Evolutionary conservation across 345 rosid species (phyloP), one percentile per base, ranked within the genome.

Genomic region (Aquilaria yunnanensis): DNA sequence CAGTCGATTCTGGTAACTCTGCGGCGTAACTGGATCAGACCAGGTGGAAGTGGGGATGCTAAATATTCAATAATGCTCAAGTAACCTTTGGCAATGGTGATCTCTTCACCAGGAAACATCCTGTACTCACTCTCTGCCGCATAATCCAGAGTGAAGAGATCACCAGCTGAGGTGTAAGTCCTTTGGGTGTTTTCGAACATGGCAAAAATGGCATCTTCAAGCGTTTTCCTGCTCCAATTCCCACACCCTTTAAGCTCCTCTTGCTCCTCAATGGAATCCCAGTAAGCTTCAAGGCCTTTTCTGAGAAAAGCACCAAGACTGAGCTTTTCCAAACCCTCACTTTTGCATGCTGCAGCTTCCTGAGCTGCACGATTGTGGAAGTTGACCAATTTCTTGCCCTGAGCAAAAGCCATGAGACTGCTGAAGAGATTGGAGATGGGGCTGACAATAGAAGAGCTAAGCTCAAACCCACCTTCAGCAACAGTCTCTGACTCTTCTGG

Each of bases 21-120:
- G 14, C 77, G 74, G 63, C 81, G 87, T 61, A 90, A 67, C 62
- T 88, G 90, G 69, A 94, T 71, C 16, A 86, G 68, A 59, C 83
- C 92, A 14, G 68, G 77, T 3, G 97, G 99, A 45, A 94, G 81
- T 66, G 76, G 88, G 57, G 92, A 83, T 30, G 99, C 95, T 23
- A 94, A 70, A 12, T 80, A 77, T 66, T 81, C 75, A 23, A 90
- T 80, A 53, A 94, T 67, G 64, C 83, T 85, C 49, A 72, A 72
- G 69, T 90, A 94, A 16, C 99, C 99, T 69, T 83, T 90, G 12
- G 99, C 96, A 47, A 94, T 86, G n/a, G 99, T 94, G 78, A 88
- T 81, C 74, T 94, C 99, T 68, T 94, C 97, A 5, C 94, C 97
- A 2, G 95, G 90, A 72, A 86, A 94, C 99, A 90, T 78, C 34